Conservation (phyloP, 148 eudicot species). For the Nyssa sinensis region DNA sequence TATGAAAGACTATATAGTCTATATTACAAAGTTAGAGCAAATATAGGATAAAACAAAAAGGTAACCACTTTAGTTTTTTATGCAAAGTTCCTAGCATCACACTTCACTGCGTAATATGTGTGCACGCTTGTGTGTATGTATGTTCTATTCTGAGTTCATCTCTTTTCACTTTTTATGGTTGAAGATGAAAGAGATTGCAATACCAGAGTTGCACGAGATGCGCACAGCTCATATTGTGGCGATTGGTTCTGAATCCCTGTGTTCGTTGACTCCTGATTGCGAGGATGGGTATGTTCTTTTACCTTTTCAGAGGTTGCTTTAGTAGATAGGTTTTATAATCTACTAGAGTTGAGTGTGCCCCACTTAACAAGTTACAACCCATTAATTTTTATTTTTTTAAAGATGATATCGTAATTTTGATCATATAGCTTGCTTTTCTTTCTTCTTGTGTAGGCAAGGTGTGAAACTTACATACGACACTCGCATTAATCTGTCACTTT, state of each 20-base stretch:
- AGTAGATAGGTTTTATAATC: not conserved
- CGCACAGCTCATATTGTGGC: constrained; percentile 85
- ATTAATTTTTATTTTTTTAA: not conserved
- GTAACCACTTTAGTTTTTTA: no score
- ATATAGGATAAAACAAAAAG: no score
- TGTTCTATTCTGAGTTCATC: constrained; percentile 10
- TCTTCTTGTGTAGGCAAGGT: constrained; percentile 42
- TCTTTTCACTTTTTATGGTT: constrained; percentile 21
- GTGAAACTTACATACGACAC: constrained; percentile 68
- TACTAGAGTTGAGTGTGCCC: not conserved
- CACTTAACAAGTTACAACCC: not conserved
- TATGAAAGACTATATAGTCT: no score
- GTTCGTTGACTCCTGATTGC: constrained; percentile 56
- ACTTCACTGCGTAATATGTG: no score
- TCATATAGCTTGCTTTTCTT: constrained; percentile 8
- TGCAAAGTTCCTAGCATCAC: no score
- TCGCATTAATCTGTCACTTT: constrained; percentile 76
- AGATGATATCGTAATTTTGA: not conserved
- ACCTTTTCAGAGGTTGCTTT: constrained; percentile 2
- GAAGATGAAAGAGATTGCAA: constrained; percentile 71
- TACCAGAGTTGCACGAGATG: constrained; percentile 88
- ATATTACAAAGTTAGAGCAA: no score
- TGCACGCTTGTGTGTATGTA: no score
- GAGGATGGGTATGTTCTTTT: constrained; percentile 71
- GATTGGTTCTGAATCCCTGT: constrained; percentile 80